phyloP scores from a whole-genome alignment of 805 yeast genomes.

The Suhomyces emberorum region DNA sequence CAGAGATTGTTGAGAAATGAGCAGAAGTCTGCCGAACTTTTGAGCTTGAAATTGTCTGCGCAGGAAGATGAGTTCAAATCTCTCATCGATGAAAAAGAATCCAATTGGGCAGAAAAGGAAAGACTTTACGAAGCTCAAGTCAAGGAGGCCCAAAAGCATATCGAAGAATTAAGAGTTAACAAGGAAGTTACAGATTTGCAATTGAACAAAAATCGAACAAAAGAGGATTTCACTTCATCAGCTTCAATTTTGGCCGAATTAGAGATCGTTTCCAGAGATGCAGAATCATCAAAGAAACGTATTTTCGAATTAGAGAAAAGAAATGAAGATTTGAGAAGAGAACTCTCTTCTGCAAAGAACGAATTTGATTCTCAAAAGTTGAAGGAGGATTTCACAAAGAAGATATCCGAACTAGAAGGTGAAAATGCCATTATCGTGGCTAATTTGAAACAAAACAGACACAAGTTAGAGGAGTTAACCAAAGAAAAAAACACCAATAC shows the following conservation, averaged over 20 bases:
- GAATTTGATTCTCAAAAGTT: conserved; percentile 41
- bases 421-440: conserved; percentile 66
- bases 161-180: conserved; percentile 62
- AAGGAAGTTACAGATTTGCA: conserved; percentile 65
- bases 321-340: conserved; percentile 69
- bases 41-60: conserved; percentile 54
- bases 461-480: conserved; percentile 18
- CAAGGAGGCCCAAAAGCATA: conserved; percentile 48
- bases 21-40: conserved; percentile 53
- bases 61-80: conserved; percentile 73
- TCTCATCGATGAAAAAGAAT: conserved; percentile 66
- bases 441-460: conserved; percentile 50
- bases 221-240: conserved; percentile 20
- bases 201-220: conserved; percentile 38
- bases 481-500: conserved; percentile 30
- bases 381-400: conserved; percentile 42
- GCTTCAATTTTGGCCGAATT: conserved; percentile 49
- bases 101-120: conserved; percentile 63
- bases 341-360: conserved; percentile 54
- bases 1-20: conserved; percentile 58
- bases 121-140: conserved; percentile 49
- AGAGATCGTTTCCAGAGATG: conserved; percentile 69
- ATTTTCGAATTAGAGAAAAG: conserved; percentile 70
- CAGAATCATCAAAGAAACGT: conserved; percentile 66
- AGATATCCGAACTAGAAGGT: conserved; percentile 56